Percentiles rank a stretch among this genome's conserved stretches.
Conservation (phyloP, 331 rosid species). For the Quercus phellos region DNA sequence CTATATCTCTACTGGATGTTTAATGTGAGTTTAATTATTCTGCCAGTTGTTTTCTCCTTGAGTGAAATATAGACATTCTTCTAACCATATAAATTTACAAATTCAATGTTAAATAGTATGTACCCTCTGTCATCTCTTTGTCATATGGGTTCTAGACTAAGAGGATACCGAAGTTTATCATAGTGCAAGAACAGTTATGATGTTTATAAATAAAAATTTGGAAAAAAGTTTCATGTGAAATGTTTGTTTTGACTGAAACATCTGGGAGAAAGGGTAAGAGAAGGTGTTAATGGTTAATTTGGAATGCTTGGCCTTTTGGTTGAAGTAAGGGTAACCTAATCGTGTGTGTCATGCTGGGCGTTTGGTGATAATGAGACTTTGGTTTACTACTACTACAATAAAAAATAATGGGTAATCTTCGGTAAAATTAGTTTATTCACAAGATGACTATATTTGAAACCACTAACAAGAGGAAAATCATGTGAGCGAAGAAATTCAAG, state of each 20-base stretch:
- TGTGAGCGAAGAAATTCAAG: no score
- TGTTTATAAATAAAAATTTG: background rate
- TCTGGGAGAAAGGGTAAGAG: background rate
- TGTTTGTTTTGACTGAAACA: background rate
- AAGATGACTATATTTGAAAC: no score
- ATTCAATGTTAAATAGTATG: background rate
- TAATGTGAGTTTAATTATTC: constrained; percentile 53
- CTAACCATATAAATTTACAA: background rate
- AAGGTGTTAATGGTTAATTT: background rate
- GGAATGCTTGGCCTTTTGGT: background rate
- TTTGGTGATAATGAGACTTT: background rate
- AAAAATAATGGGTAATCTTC: background rate
- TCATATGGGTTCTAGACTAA: background rate
- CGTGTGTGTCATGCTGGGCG: background rate
- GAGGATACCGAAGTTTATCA: background rate
- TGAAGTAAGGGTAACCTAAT: background rate
- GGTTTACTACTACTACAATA: background rate
- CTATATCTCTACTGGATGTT: constrained; percentile 57
- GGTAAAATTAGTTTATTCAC: background rate
- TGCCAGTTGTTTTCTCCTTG: background rate
- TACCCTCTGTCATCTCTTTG: background rate
- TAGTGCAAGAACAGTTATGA: background rate
- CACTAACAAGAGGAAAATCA: no score
- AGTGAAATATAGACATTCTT: background rate
- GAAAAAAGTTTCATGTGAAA: background rate